Base-by-base conservation (phyloP, 2,329 filamentous ascomycete genomes). In the Penicillium capsulatum region DNA sequence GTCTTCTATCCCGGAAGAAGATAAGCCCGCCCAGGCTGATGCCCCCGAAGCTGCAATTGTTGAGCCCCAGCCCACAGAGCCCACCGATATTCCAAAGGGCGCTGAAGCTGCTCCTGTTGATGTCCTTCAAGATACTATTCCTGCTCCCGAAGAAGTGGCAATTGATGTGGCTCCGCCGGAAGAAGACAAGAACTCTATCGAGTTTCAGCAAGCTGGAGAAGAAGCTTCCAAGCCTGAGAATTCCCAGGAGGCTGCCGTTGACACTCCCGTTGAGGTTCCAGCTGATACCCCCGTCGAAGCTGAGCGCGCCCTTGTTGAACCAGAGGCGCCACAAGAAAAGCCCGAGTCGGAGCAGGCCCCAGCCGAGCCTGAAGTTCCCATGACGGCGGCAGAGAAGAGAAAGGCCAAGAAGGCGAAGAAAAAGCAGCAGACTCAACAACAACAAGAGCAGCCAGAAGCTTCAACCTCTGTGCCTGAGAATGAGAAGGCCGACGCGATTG, bases 1-100 rank as follows among this genome's bases (percentile, higher is more conserved):
- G 19, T 37, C 41, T 32, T 47, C 43, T 9, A 13, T 44, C 22
- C 17, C 31, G 14, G 45, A 51, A 3, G 41, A 47, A 4, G 38
- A 54, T 4, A 41, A 41, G 10, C 33, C 41, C 11, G 13, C 30
- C 13, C 44, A 49, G 17, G 4, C 38, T 26, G 14, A 28, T 4
- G 6, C 26, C 26, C 4, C 5, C 11, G 26, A 28, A n/a, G 9
- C 26, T 28, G 36, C 31, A 16, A n/a, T 16, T 28, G 19, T 11
- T 4, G 32, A 36, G 11, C 19, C 28, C 19, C 6, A 28, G 26
- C 11, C 26, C 26, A 28, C 26, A n/a, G 26, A 28, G 26, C 26
- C 14, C 10, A 19, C 17, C 19, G 28, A 38, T 10, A 16, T 15
- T 2, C 9, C 16, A 19, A 30, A 36, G 5, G 30, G 17, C 6